phyloP scores from a whole-genome alignment of 78 protist species.

The Diacronema lutheri region DNA sequence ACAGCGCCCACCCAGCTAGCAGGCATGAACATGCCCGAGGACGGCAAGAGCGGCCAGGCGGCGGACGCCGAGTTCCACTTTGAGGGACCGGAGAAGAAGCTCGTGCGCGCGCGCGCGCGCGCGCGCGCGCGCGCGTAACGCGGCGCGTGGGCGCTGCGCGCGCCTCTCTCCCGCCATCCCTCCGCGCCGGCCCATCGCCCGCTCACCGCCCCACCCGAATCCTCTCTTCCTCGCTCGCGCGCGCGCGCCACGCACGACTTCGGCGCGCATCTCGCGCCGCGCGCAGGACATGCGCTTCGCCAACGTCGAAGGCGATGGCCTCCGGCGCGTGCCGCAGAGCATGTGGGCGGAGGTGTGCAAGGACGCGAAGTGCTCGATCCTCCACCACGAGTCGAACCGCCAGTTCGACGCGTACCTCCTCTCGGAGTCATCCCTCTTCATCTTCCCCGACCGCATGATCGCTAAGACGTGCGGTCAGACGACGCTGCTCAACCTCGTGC shows the following conservation, averaged over 20 bases:
- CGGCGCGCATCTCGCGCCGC: too few species aligned
- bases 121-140: too few species aligned
- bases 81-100: slow-evolving; percentile 91
- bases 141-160: too few species aligned
- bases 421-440: slow-evolving; percentile 82
- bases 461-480: slow-evolving; percentile 93
- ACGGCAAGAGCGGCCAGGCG: too few species aligned
- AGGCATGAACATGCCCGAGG: too few species aligned
- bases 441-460: slow-evolving; percentile 60
- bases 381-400: slow-evolving; percentile 28
- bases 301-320: background rate
- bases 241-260: too few species aligned
- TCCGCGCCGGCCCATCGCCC: too few species aligned
- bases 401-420: slow-evolving; percentile 73
- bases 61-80: slow-evolving; percentile 48
- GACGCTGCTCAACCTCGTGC: slow-evolving; percentile 68
- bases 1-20: too few species aligned
- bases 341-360: slow-evolving; percentile 62
- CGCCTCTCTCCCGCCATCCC: too few species aligned
- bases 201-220: too few species aligned
- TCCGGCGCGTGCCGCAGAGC: background rate
- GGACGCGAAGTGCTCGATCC: slow-evolving; percentile 68
- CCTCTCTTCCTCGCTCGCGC: too few species aligned
- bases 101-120: slow-evolving; percentile 33
- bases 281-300: slow-evolving; percentile 54